Conservation (phyloP, 805 yeast species). For the Cyberlindnera galapagoensis region DNA sequence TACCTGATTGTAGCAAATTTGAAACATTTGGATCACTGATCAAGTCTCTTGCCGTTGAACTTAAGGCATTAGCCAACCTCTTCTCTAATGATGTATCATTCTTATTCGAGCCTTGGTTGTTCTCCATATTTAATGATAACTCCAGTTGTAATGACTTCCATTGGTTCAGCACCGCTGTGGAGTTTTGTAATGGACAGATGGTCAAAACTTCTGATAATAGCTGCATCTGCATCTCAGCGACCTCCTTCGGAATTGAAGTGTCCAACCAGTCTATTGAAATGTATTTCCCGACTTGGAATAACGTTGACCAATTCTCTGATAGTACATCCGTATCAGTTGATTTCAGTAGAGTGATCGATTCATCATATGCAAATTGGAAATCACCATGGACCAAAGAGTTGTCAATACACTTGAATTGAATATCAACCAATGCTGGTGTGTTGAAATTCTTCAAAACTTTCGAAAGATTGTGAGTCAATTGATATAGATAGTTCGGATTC, state of each 20-base stretch:
- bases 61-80: slow-evolving; percentile 19
- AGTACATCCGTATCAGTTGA: slow-evolving; percentile 6
- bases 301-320: slow-evolving; percentile 53
- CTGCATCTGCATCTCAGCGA: slow-evolving; percentile 44
- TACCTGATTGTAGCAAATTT: slow-evolving; percentile 37
- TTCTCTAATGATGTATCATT: slow-evolving; percentile 8
- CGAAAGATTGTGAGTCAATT: slow-evolving; percentile 35
- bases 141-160: slow-evolving; percentile 51
- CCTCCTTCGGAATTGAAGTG: slow-evolving; percentile 29
- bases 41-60: slow-evolving; percentile 18
- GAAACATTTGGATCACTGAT: slow-evolving; percentile 25
- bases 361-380: slow-evolving; percentile 48
- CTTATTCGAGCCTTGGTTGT: slow-evolving; percentile 1
- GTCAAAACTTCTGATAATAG: slow-evolving; percentile 47
- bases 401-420: slow-evolving; percentile 53
- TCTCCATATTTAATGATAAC: slow-evolving; percentile 24
- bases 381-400: slow-evolving; percentile 58
- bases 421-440: slow-evolving; percentile 8
- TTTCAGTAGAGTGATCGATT: slow-evolving; percentile 29
- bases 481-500: slow-evolving; percentile 35
- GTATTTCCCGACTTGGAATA: slow-evolving; percentile 46
- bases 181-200: slow-evolving; percentile 48
- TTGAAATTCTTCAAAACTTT: slow-evolving; percentile 24
- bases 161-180: slow-evolving; percentile 49
- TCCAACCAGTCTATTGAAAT: slow-evolving; percentile 39